Evolutionary conservation across 2,329 filamentous ascomycete species (phyloP).

Genomic region (Alternaria sp.): DNA sequence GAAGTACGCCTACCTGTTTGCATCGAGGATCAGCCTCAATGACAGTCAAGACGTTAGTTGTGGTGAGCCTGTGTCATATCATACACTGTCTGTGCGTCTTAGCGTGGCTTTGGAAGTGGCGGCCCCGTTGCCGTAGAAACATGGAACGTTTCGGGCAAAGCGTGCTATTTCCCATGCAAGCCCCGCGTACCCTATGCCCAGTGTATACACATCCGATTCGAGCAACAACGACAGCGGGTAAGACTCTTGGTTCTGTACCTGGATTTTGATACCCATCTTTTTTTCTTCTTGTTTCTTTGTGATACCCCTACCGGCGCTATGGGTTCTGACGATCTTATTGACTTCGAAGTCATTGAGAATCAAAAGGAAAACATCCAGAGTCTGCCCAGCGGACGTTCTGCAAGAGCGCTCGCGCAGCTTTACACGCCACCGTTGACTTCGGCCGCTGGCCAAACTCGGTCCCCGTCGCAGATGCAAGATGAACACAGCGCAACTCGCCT

Average conservation of each 20-base stretch:
- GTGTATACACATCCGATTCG: slow-evolving; percentile 19
- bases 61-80: neutral
- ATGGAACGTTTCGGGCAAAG: slow-evolving; percentile 22
- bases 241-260: slow-evolving; percentile 9
- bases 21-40: too few relatives aligned
- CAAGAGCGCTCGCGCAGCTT: slow-evolving; percentile 83
- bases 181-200: slow-evolving; percentile 23
- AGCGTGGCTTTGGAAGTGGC: neutral
- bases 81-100: neutral
- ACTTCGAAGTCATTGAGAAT: slow-evolving; percentile 91
- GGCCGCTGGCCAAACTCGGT: slow-evolving; percentile 57
- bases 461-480: slow-evolving; percentile 75
- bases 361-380: slow-evolving; percentile 99
- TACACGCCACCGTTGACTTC: slow-evolving; percentile 70
- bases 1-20: too few relatives aligned
- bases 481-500: slow-evolving; percentile 81
- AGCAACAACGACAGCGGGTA: slow-evolving; percentile 32
- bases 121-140: slow-evolving; percentile 29
- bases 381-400: slow-evolving; percentile 86
- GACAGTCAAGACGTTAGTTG: neutral
- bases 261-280: slow-evolving; percentile 8
- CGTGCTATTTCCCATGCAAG: slow-evolving; percentile 23
- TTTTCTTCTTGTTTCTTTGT: slow-evolving; percentile 34
- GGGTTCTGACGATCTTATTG: slow-evolving; percentile 59
- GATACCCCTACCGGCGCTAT: slow-evolving; percentile 48